A percentile compares a stretch with the other conserved stretches of the same genome.
Conservation (phyloP, 768 basidiomycete species). For the Cystoderma amianthinum region DNA sequence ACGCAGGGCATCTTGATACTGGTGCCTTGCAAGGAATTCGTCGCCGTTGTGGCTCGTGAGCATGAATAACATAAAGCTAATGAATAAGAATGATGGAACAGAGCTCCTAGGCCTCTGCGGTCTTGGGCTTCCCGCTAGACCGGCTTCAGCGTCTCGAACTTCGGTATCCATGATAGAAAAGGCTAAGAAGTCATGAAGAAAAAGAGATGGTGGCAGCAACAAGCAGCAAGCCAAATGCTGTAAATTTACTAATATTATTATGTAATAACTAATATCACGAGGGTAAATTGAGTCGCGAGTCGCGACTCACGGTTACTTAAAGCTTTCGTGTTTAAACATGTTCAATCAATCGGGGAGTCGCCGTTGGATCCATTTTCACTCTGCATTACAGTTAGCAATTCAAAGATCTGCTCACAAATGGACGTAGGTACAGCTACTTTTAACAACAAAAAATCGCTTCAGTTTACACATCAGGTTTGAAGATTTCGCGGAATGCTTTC, state of each 20-base stretch:
- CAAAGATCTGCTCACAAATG: constrained; percentile 52
- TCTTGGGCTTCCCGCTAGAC: constrained; percentile 16
- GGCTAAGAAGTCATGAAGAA: no score
- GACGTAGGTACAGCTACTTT: constrained; percentile 34
- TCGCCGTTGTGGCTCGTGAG: constrained; percentile 71
- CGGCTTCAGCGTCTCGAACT: constrained; percentile 30
- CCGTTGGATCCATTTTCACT: constrained; percentile 51
- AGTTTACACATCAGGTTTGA: constrained; percentile 30
- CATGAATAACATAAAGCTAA: constrained; percentile 71
- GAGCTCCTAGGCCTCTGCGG: constrained; percentile 43
- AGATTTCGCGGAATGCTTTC: constrained; percentile 60
- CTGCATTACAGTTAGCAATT: constrained; percentile 48
- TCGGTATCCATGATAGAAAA: constrained; percentile 15
- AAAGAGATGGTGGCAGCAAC: no score
- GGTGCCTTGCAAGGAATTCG: constrained; percentile 54
- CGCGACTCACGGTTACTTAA: no score
- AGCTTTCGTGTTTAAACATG: no score
- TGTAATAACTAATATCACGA: no score
- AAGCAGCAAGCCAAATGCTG: no score
- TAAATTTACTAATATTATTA: no score
- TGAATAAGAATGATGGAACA: constrained; percentile 66
- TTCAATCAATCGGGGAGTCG: constrained; percentile 41
- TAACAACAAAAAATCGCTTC: neutral
- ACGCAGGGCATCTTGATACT: constrained; percentile 60
- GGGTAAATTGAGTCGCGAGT: no score